Base-by-base conservation (phyloP, 129 eudicot genomes). In the Pulicaria dysenterica region DNA sequence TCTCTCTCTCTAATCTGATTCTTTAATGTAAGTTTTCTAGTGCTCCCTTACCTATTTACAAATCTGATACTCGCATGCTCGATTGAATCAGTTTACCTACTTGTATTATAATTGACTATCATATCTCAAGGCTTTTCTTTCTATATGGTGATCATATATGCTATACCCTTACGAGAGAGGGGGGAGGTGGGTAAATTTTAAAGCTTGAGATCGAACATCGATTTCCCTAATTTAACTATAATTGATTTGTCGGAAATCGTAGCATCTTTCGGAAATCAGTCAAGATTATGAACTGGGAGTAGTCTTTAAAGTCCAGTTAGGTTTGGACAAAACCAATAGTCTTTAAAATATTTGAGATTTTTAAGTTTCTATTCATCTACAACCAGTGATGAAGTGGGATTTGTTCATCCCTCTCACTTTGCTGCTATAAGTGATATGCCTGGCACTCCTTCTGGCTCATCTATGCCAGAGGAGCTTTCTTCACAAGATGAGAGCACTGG, bases 381-480 rank as follows among this genome's bases (percentile, higher is more conserved):
- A 60, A 79, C 38, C 88, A 91, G 97, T 76, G 88, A 92, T 85
- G 98, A 92, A 79, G 91, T 92, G 77, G 98, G 98, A 57, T 87
- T 92, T 73, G 64, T 89, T 77, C 98, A 92, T 85, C 96, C 98
- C 34, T 82, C 94, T 58, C 96, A 89, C 79, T 85, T 92, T 72
- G 74, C 79, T 57, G 69, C 82, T 40, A 73, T 92, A 10, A 71
- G 46, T 61, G 86, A 80, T 24, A 24, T 24, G 31, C 2, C 31
- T 24, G 31, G 31, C 31, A 24, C 31, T 24, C 31, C 31, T 24
- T 24, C 31, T 24, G 31, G 15, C 77, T 45, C 74, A 12, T 82
- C 88, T 74, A 47, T 60, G 55, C 43, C 59, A 51, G 46, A 14
- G 36, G 54, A 43, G 67, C 61, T 31, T 72, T 76, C 37, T 31